Evolutionary conservation across 371 early-diverging fungal species (phyloP), one percentile per base, ranked within the genome.

Genomic region (Mucor lusitanicus): DNA sequence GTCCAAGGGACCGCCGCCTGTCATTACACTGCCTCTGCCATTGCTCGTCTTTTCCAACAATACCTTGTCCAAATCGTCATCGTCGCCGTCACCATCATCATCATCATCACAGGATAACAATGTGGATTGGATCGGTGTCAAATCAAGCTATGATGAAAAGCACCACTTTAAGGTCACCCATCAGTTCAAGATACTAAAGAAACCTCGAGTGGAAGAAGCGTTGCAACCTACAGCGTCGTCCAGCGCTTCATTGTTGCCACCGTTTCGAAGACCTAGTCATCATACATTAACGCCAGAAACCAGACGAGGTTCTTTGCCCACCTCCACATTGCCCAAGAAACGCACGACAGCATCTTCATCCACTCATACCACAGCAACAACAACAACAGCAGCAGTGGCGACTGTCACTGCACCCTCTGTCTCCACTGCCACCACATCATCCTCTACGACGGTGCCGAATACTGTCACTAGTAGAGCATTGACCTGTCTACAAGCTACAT

Each of bases 1-100:
- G 32, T 25, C 67, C 3, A 80, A 84, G 7, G 86, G 85, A 12
- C 75, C 88, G 0, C 85, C 86, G 3, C 86, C 87, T 0, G 74
- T 75, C n/a, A 30, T 78, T 6, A 59, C 50, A 1, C 65, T 70
- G 5, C 74, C 71, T 17, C 19, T 54, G 25, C 39, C 53, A 21
- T 44, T 63, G 7, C 54, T 74, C 15, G 59, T 32, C 7, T 65
- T 64, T 15, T 21, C 44, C 6, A 64, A 64, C n/a, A 64, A 64
- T 30, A 56, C 37, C 15, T 60, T 62, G 19, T 19, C 46, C 37
- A 25, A 25, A 8, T 30, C 33, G 8, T 33, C 33, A 6, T 2
- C 30, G 30, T 30, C 30, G 30, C 6, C 30, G 30, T 25, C 30
- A 30, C 3, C 30, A 30, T 2, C 30, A 30, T 2, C 30, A 30